These are phyloP conservation scores for Sporothrix globosa DNA, from an alignment of 2,329 filamentous ascomycete genomes.

Conservation along the genomic window DNA sequence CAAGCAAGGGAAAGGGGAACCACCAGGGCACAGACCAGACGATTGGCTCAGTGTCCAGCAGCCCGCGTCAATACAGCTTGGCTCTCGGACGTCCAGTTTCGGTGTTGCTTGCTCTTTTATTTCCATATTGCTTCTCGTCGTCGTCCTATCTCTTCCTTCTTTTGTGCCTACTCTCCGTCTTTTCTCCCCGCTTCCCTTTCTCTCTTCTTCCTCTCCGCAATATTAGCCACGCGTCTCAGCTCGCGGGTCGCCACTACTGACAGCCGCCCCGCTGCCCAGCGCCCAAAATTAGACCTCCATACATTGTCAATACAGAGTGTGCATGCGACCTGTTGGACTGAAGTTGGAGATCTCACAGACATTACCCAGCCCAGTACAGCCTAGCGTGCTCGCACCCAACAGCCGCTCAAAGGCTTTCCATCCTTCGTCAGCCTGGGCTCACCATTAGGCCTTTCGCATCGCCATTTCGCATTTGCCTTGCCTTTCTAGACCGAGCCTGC, in stretches of 20 bases:
- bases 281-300: slow-evolving; percentile 17
- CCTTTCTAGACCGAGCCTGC: slow-evolving; percentile 18
- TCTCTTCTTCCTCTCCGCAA: not conserved
- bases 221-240: slow-evolving; percentile 7
- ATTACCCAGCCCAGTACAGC: not conserved
- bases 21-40: not conserved
- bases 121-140: not conserved
- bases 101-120: not conserved
- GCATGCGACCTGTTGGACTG: slow-evolving; percentile 7
- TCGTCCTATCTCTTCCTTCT: not conserved
- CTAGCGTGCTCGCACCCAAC: not conserved
- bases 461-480: slow-evolving; percentile 12
- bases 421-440: slow-evolving; percentile 2
- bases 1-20: not conserved
- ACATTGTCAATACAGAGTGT: slow-evolving; percentile 6
- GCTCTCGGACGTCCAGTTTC: slow-evolving; percentile 19
- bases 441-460: not conserved
- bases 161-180: not conserved
- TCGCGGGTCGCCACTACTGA: slow-evolving; percentile 21
- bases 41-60: not conserved
- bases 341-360: slow-evolving; percentile 8
- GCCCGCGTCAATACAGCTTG: not conserved
- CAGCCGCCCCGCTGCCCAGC: slow-evolving; percentile 15
- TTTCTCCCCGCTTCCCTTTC: slow-evolving; percentile 15
- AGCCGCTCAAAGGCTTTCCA: not conserved